Evolutionary conservation across 768 basidiomycete species (phyloP).

Genomic region (Candolleomyces eurysporus): DNA sequence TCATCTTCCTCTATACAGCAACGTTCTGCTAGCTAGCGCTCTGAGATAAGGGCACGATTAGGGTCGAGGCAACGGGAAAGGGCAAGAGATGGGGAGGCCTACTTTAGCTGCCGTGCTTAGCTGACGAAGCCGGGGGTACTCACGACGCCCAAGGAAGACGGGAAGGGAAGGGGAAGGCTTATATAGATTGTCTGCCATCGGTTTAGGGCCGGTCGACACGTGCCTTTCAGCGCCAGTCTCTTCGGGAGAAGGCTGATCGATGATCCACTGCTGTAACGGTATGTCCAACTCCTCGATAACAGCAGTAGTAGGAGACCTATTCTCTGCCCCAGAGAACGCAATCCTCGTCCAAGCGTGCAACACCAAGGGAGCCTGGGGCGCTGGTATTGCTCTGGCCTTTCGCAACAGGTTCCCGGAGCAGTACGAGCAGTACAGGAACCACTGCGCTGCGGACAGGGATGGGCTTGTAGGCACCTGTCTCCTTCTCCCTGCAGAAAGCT

Average conservation of each 20-base stretch:
- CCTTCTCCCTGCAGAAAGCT: conserved; percentile 29
- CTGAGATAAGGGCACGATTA: neutral
- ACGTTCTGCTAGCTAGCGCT: too few relatives aligned
- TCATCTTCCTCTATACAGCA: too few relatives aligned
- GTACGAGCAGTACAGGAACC: conserved; percentile 30
- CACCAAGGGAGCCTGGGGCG: conserved; percentile 38
- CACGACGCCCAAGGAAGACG: neutral
- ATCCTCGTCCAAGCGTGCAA: conserved; percentile 44
- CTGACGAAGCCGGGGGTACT: neutral
- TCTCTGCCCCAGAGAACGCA: conserved; percentile 30
- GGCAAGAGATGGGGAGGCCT: neutral
- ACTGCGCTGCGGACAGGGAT: conserved; percentile 28
- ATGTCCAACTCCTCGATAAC: conserved; percentile 16
- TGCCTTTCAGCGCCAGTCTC: neutral
- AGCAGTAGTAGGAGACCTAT: conserved; percentile 34
- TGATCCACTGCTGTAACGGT: neutral
- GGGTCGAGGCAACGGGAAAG: neutral
- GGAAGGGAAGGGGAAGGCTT: neutral
- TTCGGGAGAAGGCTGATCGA: too few relatives aligned
- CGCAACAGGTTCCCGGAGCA: conserved; percentile 31
- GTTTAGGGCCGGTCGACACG: too few relatives aligned
- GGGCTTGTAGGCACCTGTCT: conserved; percentile 36
- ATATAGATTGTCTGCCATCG: neutral
- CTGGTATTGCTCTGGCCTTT: conserved; percentile 37
- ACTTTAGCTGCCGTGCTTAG: neutral